These are phyloP conservation scores for Lignosus rhinocerotis DNA, from an alignment of 1,284 basidiomycete genomes.

Conservation along the genomic window DNA sequence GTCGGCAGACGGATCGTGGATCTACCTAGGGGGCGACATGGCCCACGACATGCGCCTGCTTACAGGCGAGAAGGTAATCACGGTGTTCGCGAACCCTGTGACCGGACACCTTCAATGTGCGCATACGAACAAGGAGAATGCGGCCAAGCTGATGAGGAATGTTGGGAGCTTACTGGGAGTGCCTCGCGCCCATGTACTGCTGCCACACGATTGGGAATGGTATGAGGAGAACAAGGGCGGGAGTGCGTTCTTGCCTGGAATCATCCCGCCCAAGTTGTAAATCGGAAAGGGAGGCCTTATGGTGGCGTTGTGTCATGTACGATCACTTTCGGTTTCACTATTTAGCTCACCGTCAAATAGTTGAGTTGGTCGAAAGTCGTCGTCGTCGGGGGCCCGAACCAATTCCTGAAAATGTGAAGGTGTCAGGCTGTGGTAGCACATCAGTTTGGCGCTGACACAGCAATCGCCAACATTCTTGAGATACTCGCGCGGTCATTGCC, in stretches of 20 bases:
- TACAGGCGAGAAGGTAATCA: conserved; percentile 45
- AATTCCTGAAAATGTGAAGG: too few relatives aligned
- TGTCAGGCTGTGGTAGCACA: too few relatives aligned
- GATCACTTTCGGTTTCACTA: too few relatives aligned
- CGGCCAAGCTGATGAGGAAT: conserved; percentile 42
- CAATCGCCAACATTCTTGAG: too few relatives aligned
- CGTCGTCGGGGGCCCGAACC: too few relatives aligned
- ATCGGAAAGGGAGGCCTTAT: background rate
- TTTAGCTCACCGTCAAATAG: background rate
- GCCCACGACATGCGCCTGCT: conserved; percentile 55
- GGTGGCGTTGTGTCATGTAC: too few relatives aligned
- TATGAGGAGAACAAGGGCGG: conserved; percentile 30
- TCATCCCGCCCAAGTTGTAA: background rate
- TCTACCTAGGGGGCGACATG: conserved; percentile 56
- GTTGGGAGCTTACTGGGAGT: conserved; percentile 39
- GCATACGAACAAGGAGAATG: conserved; percentile 43
- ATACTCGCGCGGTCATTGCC: too few relatives aligned
- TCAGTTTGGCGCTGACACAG: too few relatives aligned
- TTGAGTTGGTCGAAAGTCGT: too few relatives aligned
- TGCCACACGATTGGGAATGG: conserved; percentile 56
- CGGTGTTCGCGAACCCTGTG: conserved; percentile 28
- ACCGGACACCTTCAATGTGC: conserved; percentile 34
- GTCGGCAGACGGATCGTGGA: conserved; percentile 52
- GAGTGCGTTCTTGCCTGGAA: conserved; percentile 13
- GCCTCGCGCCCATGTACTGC: conserved; percentile 43